Evolutionary conservation across 208 protist species (phyloP).

Genomic region (Acanthamoeba royreba): DNA sequence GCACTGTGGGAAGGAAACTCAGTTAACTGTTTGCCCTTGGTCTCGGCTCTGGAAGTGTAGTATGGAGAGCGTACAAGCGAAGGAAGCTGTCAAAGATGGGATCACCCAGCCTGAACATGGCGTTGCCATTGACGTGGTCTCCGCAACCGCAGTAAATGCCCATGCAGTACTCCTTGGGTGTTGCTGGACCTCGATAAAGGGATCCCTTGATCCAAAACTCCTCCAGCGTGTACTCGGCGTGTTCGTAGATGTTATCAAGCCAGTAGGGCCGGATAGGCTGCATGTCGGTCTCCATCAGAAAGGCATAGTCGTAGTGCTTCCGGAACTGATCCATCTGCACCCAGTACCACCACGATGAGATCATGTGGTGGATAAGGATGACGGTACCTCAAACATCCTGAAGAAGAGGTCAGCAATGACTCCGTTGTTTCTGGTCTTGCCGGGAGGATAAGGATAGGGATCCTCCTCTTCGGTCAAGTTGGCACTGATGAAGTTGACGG

Average conservation of each 20-base stretch:
- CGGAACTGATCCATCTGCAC: neutral
- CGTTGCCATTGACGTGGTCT: slow-evolving; percentile 41
- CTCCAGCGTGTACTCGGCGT: slow-evolving; percentile 26
- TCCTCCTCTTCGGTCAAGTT: slow-evolving; percentile 33
- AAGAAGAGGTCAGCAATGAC: slow-evolving; percentile 37
- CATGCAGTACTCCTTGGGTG: slow-evolving; percentile 23
- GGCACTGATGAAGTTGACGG: neutral
- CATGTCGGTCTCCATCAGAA: slow-evolving; percentile 44
- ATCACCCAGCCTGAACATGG: slow-evolving; percentile 1
- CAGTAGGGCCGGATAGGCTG: slow-evolving; percentile 6
- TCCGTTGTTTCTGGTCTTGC: neutral
- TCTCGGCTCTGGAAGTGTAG: neutral
- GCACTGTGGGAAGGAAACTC: neutral
- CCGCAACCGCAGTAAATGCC: slow-evolving; percentile 45
- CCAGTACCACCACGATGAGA: neutral
- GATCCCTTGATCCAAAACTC: slow-evolving; percentile 46
- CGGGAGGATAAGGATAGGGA: neutral
- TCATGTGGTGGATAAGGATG: neutral
- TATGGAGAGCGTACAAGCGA: neutral
- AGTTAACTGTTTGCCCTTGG: neutral
- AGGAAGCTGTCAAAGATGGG: slow-evolving; percentile 45
- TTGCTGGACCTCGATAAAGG: neutral
- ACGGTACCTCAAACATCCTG: neutral
- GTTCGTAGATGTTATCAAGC: slow-evolving; percentile 43
- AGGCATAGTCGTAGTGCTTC: slow-evolving; percentile 41